Conservation (phyloP, 352 stramenopile species). For the Nothophytophthora sp. region DNA sequence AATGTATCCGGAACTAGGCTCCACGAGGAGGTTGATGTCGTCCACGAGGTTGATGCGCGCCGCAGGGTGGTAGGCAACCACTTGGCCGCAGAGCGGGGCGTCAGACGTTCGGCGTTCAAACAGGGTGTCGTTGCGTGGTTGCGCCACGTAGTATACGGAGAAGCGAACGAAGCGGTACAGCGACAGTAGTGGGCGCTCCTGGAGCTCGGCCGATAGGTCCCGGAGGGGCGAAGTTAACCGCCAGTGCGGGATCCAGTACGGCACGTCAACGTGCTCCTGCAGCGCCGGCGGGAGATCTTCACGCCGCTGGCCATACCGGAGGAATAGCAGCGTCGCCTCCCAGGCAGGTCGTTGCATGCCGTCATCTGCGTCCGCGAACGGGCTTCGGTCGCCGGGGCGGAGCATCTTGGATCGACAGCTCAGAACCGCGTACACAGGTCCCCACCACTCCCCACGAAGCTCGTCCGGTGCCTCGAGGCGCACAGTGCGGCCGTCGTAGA, state of each 20-base stretch:
- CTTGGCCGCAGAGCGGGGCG: neutral
- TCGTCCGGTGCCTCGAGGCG: constrained; percentile 5
- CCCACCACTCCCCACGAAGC: neutral
- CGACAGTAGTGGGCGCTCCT: neutral
- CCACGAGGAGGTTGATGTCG: neutral
- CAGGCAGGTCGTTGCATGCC: neutral
- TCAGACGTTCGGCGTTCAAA: neutral
- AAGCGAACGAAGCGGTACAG: constrained; percentile 3
- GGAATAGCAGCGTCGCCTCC: neutral
- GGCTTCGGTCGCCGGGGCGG: neutral
- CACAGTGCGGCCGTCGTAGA: neutral
- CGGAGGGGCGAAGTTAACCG: neutral
- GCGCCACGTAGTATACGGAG: neutral
- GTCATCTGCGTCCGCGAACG: neutral
- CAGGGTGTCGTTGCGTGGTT: neutral
- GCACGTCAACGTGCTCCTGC: constrained; percentile 1
- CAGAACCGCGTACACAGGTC: constrained; percentile 6
- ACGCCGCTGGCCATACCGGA: neutral
- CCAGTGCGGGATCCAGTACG: constrained; percentile 3
- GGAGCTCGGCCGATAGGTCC: neutral
- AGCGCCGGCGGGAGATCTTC: neutral
- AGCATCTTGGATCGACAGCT: neutral
- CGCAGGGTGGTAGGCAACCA: neutral
- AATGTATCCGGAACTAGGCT: neutral
- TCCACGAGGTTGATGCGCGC: neutral